Percentiles rank a stretch among this genome's conserved stretches.
Evolutionary conservation across 2,329 filamentous ascomycete species (phyloP).

Genomic region (Lasiodiplodia citricola): DNA sequence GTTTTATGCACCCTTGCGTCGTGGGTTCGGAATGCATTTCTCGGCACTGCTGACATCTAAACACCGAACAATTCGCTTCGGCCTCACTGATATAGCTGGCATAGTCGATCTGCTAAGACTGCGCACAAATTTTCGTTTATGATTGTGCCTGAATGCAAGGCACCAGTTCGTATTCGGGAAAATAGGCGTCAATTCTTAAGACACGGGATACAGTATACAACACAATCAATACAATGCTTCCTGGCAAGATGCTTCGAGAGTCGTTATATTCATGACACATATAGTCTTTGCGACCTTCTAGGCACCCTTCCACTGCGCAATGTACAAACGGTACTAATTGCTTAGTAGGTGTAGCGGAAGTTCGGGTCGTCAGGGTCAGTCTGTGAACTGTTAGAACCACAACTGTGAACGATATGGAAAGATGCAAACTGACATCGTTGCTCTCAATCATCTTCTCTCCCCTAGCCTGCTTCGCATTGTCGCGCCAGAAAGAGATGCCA

Average conservation of each 20-base stretch:
- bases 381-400: neutral
- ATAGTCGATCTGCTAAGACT: no score
- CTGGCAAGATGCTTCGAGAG: neutral
- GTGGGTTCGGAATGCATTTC: neutral
- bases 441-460: conserved; percentile 50
- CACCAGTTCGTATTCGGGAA: neutral
- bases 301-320: neutral
- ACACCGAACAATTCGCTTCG: no score
- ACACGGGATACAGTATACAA: neutral
- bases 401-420: neutral
- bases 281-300: neutral
- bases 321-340: no score
- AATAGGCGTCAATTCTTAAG: neutral
- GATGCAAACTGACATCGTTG: conserved; percentile 36
- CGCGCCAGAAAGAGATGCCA: conserved; percentile 39
- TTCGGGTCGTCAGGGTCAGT: conserved; percentile 12
- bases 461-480: conserved; percentile 47
- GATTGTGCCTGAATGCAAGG: neutral
- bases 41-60: no score
- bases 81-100: no score
- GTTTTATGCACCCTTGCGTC: neutral
- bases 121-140: no score
- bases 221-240: neutral
- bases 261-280: conserved; percentile 13
- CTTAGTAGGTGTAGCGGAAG: conserved; percentile 26